These are phyloP conservation scores for Lactuca saligna DNA, from an alignment of 129 eudicot species.

Conservation along the genomic window DNA sequence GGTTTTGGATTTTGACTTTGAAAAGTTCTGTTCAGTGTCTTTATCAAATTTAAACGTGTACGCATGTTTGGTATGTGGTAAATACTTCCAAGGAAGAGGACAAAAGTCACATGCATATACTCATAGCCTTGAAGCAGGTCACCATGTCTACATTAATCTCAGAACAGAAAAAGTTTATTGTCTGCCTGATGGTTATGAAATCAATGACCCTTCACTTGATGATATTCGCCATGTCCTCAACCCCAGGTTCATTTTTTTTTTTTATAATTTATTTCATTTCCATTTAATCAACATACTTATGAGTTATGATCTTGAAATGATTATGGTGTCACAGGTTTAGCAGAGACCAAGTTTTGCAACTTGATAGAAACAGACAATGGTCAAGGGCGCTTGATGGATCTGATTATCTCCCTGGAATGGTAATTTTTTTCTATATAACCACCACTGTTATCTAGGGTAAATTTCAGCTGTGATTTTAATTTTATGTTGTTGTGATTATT, in stretches of 20 bases:
- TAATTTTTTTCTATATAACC: conserved; percentile 14
- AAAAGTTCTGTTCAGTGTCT: conserved; percentile 88
- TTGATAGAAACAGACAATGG: conserved; percentile 81
- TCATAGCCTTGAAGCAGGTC: conserved; percentile 98
- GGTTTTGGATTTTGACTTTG: conserved; percentile 99
- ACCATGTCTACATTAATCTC: conserved; percentile 94
- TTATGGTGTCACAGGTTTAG: conserved; percentile 51
- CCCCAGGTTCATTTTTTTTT: conserved; percentile 49
- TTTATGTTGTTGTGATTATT: conserved; percentile 21
- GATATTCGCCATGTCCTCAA: conserved; percentile 90
- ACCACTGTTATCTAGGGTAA: not conserved
- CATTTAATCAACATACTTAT: not conserved
- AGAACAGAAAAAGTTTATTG: conserved; percentile 91
- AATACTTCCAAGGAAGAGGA: conserved; percentile 97
- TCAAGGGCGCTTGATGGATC: conserved; percentile 99
- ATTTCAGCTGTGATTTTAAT: not conserved
- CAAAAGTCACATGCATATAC: conserved; percentile 96
- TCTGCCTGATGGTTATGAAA: conserved; percentile 97
- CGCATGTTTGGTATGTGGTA: conserved; percentile 97
- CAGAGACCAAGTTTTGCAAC: conserved; percentile 72
- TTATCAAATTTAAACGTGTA: conserved; percentile 91
- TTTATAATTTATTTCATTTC: not conserved
- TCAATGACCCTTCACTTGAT: conserved; percentile 89
- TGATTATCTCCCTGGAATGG: conserved; percentile 98
- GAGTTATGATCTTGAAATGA: not conserved